Evolutionary conservation across 176 grass and related monocot genomes (phyloP), one percentile per base, ranked within the genome.

Genomic region (Rhynchospora tenuis): DNA sequence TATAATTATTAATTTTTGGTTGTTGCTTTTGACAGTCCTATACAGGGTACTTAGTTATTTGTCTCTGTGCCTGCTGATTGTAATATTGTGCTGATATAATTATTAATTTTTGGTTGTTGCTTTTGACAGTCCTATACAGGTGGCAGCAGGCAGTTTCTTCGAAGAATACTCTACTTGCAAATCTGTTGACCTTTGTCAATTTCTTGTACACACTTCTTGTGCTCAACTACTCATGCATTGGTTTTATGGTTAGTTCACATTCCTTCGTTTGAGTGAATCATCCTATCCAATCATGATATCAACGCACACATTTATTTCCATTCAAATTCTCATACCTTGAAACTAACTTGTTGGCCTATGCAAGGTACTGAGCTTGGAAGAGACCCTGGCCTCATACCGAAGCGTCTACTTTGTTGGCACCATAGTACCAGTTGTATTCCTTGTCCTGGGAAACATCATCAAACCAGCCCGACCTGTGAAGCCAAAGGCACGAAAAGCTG

Each of bases 141-240:
- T 99, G 91, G 96, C 93, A 93, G 85, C 93, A 93, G 76, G 86
- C 91, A 73, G 83, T 73, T 63, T 42, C 73, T 33, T 47, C 63
- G 17, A 92, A 85, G 62, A 91, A 89, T 86, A 44, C 87, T 59
- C 20, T 88, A 52, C 61, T 95, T 43, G 45, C 68, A 44, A 83
- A 81, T 78, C 87, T 93, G 7, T 85, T 99, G 47, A 66, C 72
- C 72, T 83, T 93, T 12, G 51, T 89, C 66, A 99, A 99, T 86
- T 92, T 95, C 85, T 66, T 84, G 50, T 93, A 99, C 88, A 99
- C 96, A 42, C 51, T 99, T 64, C 73, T 99, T 83, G 96, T 95
- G 47, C 88, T 93, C 71, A 99, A 99, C 88, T 99, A 99, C 73
- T 99, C 96, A 26, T 99, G 96, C 88, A 95, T 95, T 57, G 93